These are phyloP conservation scores for Rhodotorula glutinis DNA, from an alignment of 1,284 basidiomycete genomes.

Conservation along the genomic window DNA sequence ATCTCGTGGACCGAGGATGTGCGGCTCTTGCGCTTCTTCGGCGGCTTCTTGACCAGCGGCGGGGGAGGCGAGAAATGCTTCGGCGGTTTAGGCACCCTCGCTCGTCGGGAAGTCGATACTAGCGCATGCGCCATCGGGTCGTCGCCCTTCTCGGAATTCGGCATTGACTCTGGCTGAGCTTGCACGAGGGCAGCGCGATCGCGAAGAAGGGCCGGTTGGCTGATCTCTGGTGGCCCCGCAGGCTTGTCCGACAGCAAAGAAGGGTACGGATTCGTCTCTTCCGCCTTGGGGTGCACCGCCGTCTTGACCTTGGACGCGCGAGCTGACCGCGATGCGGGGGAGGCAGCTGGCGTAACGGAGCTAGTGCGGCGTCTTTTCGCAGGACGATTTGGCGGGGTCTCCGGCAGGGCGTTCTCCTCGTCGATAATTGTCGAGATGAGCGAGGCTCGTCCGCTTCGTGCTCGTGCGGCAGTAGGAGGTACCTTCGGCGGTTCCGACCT, in stretches of 20 bases:
- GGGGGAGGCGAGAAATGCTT: background rate
- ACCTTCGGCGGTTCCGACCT: slow-evolving; percentile 15
- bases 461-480: slow-evolving; percentile 7
- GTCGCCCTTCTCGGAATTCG: background rate
- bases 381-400: background rate
- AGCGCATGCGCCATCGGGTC: background rate
- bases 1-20: no score
- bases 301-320: background rate
- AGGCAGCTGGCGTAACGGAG: background rate
- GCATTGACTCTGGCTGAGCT: no score
- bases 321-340: background rate
- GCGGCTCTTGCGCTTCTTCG: background rate
- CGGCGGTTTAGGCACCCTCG: background rate
- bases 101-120: slow-evolving; percentile 3
- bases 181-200: background rate
- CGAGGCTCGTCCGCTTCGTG: background rate
- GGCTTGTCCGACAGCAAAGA: no score
- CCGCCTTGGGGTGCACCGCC: background rate
- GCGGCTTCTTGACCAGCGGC: slow-evolving; percentile 1
- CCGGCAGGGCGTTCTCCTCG: background rate
- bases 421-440: slow-evolving; percentile 20
- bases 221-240: no score
- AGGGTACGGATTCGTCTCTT: no score
- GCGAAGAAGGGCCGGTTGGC: no score
- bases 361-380: slow-evolving; percentile 8